These are phyloP conservation scores for Eucommia ulmoides DNA, from an alignment of 257 asterid genomes.

Conservation along the genomic window DNA sequence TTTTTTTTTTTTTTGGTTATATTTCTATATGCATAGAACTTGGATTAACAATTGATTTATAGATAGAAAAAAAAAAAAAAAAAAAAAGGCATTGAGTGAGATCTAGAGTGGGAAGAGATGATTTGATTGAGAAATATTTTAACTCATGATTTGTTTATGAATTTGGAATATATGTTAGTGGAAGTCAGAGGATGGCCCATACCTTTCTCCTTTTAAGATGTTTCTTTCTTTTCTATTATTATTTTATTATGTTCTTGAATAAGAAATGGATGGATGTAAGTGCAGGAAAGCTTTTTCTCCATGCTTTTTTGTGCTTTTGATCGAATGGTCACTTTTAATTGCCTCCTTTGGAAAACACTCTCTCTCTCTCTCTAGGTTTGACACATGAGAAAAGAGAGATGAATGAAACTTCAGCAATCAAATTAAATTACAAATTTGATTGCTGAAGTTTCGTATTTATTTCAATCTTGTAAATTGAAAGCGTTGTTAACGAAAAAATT, in stretches of 20 bases:
- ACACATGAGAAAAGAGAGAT: not conserved
- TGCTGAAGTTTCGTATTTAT: too few relatives aligned
- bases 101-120: conserved; percentile 36
- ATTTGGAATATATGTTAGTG: conserved; percentile 64
- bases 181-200: conserved; percentile 56
- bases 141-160: conserved; percentile 52
- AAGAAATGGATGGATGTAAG: conserved; percentile 12
- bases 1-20: conserved; percentile 19
- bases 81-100: conserved; percentile 20
- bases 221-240: conserved; percentile 1
- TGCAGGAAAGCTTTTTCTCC: conserved; percentile 16
- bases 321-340: conserved; percentile 33
- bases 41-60: conserved; percentile 29
- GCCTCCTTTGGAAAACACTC: conserved; percentile 22
- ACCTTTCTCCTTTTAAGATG: conserved; percentile 21
- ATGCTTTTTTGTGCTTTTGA: conserved; percentile 32
- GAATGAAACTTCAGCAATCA: too few relatives aligned
- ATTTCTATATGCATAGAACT: conserved; percentile 26
- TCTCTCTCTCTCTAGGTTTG: conserved; percentile 7
- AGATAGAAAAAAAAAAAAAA: conserved; percentile 22
- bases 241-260: conserved; percentile 9
- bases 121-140: conserved; percentile 53
- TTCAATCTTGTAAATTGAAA: too few relatives aligned
- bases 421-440: too few relatives aligned
- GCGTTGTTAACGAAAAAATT: too few relatives aligned